A percentile compares a stretch with the other conserved stretches of the same genome.
Conservation (phyloP, 345 rosid genomes). For the Citrus mangshanensis region DNA sequence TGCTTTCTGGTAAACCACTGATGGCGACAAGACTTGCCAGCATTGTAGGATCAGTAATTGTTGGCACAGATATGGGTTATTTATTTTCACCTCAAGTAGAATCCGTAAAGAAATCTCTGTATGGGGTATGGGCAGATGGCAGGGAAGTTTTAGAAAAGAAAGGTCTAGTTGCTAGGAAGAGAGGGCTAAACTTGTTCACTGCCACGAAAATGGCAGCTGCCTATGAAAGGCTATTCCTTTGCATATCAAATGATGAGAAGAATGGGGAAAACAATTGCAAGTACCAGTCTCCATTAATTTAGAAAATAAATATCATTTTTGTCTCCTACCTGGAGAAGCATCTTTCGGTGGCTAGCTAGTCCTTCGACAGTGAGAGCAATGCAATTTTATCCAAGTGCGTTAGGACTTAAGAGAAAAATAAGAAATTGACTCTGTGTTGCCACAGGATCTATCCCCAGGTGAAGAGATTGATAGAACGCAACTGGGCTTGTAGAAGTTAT, state of each 20-base stretch:
- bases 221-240: slow-evolving; percentile 80
- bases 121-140: slow-evolving; percentile 54
- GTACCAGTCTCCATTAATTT: slow-evolving; percentile 23
- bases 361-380: not conserved
- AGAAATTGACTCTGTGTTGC: not conserved
- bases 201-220: slow-evolving; percentile 91
- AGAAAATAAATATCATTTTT: not conserved
- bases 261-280: slow-evolving; percentile 41
- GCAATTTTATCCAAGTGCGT: not conserved
- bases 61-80: slow-evolving; percentile 60
- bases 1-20: slow-evolving; percentile 74
- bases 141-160: slow-evolving; percentile 54
- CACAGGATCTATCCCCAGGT: not conserved
- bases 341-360: not conserved
- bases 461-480: not conserved
- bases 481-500: not conserved
- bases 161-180: slow-evolving; percentile 59
- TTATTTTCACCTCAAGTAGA: slow-evolving; percentile 65
- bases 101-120: slow-evolving; percentile 55
- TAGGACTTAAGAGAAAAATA: not conserved
- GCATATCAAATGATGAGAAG: slow-evolving; percentile 43
- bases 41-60: slow-evolving; percentile 72
- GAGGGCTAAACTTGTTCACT: slow-evolving; percentile 68
- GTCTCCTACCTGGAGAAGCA: not conserved
- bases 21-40: slow-evolving; percentile 85